phyloP scores from a whole-genome alignment of 176 grass and related monocot species.

The Bromus sterilis region DNA sequence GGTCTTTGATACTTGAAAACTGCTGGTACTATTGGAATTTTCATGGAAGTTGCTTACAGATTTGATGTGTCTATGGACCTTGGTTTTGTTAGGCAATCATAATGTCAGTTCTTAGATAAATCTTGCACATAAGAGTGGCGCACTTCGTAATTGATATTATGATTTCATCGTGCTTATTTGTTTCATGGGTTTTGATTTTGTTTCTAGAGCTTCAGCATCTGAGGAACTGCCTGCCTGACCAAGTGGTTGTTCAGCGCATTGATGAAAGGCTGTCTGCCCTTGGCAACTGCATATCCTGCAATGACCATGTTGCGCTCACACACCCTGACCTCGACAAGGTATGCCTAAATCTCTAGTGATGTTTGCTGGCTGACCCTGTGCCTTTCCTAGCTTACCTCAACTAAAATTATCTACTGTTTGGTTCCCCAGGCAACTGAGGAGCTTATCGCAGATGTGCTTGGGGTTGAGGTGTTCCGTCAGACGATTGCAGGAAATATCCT shows the following conservation, averaged over 20 bases:
- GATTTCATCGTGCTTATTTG: neutral
- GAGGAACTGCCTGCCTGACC: slow-evolving; percentile 91
- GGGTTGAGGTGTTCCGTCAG: slow-evolving; percentile 89
- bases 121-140: neutral
- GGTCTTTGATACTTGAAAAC: neutral
- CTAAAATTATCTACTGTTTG: neutral
- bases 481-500: slow-evolving; percentile 94
- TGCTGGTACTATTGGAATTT: neutral
- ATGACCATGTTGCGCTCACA: slow-evolving; percentile 99
- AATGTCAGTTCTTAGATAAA: neutral
- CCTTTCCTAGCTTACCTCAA: neutral
- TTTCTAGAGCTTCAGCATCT: slow-evolving; percentile 92
- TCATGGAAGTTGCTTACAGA: neutral
- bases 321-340: slow-evolving; percentile 96
- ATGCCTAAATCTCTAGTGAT: neutral
- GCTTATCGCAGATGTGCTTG: slow-evolving; percentile 88
- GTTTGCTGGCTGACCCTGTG: neutral
- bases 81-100: neutral
- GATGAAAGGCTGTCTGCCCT: slow-evolving; percentile 84
- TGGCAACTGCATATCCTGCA: slow-evolving; percentile 87
- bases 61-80: neutral
- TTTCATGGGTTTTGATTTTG: slow-evolving; percentile 4
- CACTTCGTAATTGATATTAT: neutral
- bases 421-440: slow-evolving; percentile 77
- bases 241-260: slow-evolving; percentile 92